Conservation (phyloP, 2,329 filamentous ascomycete genomes). For the Domatiomyces catenatus region DNA sequence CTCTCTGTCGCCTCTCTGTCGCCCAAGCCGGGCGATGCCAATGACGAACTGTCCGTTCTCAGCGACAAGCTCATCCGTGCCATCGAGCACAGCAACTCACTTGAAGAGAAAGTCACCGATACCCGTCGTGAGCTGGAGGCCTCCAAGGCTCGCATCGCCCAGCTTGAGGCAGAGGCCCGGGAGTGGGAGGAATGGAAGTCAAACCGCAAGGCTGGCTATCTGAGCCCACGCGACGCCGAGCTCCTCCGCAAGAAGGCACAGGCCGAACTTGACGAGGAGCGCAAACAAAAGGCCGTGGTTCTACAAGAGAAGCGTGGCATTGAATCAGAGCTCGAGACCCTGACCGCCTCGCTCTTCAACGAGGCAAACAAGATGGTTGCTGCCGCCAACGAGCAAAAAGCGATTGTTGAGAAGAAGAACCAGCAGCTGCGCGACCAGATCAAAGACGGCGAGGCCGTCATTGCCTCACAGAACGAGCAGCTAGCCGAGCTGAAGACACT, state of each 20-base stretch:
- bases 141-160: constrained; percentile 49
- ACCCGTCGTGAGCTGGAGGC: constrained; percentile 70
- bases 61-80: constrained; percentile 95
- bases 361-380: constrained; percentile 98
- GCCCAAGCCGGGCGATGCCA: constrained; percentile 43
- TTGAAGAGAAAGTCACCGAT: constrained; percentile 75
- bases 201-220: constrained; percentile 33
- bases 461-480: constrained; percentile 86
- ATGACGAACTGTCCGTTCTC: constrained; percentile 67
- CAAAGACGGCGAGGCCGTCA: constrained; percentile 67
- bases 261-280: constrained; percentile 49
- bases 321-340: constrained; percentile 75
- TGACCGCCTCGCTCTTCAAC: constrained; percentile 89
- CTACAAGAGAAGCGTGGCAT: constrained; percentile 77
- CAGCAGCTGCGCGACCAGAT: constrained; percentile 77
- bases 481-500: constrained; percentile 78
- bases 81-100: constrained; percentile 84
- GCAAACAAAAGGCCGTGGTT: constrained; percentile 44
- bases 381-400: constrained; percentile 68
- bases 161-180: constrained; percentile 53
- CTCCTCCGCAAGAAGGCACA: constrained; percentile 49
- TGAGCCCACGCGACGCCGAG: constrained; percentile 36
- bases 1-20: constrained; percentile 23
- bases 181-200: constrained; percentile 56
- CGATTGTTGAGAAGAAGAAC: constrained; percentile 66